phyloP scores from a whole-genome alignment of 2,329 filamentous ascomycete species.

The Fusarium nurragi region DNA sequence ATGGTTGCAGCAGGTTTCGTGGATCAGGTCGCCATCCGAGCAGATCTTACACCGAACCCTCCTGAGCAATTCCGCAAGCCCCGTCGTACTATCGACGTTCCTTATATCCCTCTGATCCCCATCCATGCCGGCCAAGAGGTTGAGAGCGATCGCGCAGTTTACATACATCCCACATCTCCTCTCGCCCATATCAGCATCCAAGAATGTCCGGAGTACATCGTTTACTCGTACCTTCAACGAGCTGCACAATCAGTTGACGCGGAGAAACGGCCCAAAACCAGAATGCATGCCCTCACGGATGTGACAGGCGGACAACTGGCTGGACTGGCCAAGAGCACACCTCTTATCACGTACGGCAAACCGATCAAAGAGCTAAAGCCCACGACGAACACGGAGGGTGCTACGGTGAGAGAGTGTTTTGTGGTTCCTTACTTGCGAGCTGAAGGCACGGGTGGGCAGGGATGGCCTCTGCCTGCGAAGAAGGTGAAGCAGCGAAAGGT shows the following conservation, averaged over 20 bases:
- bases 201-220: constrained; percentile 85
- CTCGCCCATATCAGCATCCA: constrained; percentile 74
- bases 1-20: constrained; percentile 93
- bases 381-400: constrained; percentile 50
- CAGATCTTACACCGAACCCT: constrained; percentile 81
- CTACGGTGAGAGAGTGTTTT: constrained; percentile 76
- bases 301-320: constrained; percentile 80
- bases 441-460: constrained; percentile 71
- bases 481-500: constrained; percentile 85
- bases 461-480: constrained; percentile 87
- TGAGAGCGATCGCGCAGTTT: constrained; percentile 74
- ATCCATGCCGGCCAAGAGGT: constrained; percentile 57
- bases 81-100: constrained; percentile 87
- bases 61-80: constrained; percentile 75
- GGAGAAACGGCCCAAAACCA: constrained; percentile 73
- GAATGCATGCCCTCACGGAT: constrained; percentile 89
- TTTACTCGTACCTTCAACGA: constrained; percentile 87
- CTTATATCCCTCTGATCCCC: constrained; percentile 86
- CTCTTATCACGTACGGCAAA: constrained; percentile 85
- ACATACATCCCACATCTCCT: constrained; percentile 85
- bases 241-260: constrained; percentile 60
- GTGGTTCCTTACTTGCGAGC: constrained; percentile 81
- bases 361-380: constrained; percentile 82
- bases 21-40: constrained; percentile 92
- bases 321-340: constrained; percentile 83